phyloP scores from a whole-genome alignment of 768 basidiomycete genomes.

The Tylopilus balloui region DNA sequence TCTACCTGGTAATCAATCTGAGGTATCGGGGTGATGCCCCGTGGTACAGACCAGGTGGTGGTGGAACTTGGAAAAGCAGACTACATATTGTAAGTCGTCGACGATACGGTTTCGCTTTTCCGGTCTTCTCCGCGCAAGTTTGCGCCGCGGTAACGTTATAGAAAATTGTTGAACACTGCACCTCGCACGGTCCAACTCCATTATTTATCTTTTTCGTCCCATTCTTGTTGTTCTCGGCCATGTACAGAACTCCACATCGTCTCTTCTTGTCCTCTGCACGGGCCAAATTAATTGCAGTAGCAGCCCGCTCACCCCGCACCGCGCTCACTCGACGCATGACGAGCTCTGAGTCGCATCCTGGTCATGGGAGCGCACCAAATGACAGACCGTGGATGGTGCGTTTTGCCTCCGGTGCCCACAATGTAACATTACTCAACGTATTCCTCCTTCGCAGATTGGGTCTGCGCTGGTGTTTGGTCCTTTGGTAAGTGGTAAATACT shows the following conservation, averaged over 20 bases:
- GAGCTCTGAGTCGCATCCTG: constrained; percentile 24
- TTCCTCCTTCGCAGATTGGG: constrained; percentile 21
- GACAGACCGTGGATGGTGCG: constrained; percentile 32
- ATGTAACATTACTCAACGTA: not conserved
- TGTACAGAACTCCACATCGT: constrained; percentile 23
- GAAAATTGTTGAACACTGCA: constrained; percentile 21
- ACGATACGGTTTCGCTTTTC: constrained; percentile 1
- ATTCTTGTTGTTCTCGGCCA: constrained; percentile 1
- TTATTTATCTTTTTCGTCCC: constrained; percentile 12
- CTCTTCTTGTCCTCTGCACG: constrained; percentile 12
- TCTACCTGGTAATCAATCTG: not conserved
- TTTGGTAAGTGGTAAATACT: constrained; percentile 16
- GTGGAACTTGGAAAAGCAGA: not conserved
- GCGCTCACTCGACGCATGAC: constrained; percentile 22
- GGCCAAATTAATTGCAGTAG: constrained; percentile 1
- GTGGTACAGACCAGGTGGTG: not conserved
- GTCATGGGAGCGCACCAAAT: constrained; percentile 15
- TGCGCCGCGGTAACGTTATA: constrained; percentile 29
- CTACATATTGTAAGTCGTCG: not conserved
- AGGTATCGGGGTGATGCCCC: not conserved
- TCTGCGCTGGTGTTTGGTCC: constrained; percentile 32
- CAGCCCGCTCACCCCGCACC: constrained; percentile 12
- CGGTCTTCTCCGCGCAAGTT: constrained; percentile 29
- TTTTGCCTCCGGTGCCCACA: not conserved
- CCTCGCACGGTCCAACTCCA: constrained; percentile 4